Percentiles rank a stretch among this genome's conserved stretches.
Conservation (phyloP, 2,329 filamentous ascomycete genomes). For the Aphanoascus verrucosus region DNA sequence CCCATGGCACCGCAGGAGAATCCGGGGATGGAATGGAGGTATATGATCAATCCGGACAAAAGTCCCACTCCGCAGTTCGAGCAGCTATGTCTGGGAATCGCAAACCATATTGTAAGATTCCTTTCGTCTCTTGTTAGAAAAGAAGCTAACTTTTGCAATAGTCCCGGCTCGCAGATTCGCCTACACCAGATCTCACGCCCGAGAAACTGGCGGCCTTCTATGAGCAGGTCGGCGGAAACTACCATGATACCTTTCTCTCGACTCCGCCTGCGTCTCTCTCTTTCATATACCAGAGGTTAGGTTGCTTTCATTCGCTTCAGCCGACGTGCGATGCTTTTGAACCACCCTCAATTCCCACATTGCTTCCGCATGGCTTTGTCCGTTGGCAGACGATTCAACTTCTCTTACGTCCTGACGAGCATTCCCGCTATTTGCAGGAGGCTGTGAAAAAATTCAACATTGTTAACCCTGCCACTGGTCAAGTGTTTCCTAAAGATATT, state of each 20-base stretch:
- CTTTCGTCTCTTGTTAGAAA: neutral
- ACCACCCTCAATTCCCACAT: constrained; percentile 65
- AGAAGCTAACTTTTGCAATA: constrained; percentile 7
- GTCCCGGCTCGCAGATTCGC: constrained; percentile 20
- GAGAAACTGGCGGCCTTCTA: constrained; percentile 68
- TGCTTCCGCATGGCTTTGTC: constrained; percentile 76
- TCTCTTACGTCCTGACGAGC: constrained; percentile 74
- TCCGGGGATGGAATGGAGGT: constrained; percentile 43
- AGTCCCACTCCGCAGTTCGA: constrained; percentile 56
- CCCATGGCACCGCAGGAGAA: constrained; percentile 20
- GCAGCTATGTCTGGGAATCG: constrained; percentile 58
- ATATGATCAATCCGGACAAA: constrained; percentile 56
- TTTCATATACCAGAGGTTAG: constrained; percentile 83
- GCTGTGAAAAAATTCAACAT: constrained; percentile 70
- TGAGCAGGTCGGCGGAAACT: constrained; percentile 61
- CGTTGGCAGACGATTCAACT: constrained; percentile 91
- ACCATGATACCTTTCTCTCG: constrained; percentile 67
- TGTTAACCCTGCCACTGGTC: constrained; percentile 55
- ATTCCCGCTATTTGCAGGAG: constrained; percentile 71
- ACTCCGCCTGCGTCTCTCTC: constrained; percentile 66
- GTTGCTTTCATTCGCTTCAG: constrained; percentile 79
- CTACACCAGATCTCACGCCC: constrained; percentile 41
- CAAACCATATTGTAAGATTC: constrained; percentile 52
- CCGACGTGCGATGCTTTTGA: constrained; percentile 59
- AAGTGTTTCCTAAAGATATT: constrained; percentile 47